phyloP scores from a whole-genome alignment of 495 filamentous ascomycete genomes.

The Glutinoglossum americanum region DNA sequence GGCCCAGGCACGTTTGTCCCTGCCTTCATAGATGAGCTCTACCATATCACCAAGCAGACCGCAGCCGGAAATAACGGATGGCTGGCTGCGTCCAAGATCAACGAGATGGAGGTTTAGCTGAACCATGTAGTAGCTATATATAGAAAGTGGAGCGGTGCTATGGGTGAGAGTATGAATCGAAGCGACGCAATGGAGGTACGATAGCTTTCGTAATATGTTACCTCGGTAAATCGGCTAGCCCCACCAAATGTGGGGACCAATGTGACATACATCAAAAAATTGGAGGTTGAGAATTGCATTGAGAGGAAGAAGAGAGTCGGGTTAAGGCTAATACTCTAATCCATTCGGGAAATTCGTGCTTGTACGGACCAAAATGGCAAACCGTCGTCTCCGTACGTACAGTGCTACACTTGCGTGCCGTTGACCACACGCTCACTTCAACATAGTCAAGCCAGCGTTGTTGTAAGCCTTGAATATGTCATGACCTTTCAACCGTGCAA shows the following conservation, averaged over 20 bases:
- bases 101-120: conserved; percentile 18
- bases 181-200: not conserved
- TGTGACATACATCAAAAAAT: no score
- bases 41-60: conserved; percentile 14
- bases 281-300: no score
- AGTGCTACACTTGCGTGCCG: not conserved
- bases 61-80: conserved; percentile 28
- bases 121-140: not conserved
- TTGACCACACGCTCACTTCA: not conserved
- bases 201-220: no score
- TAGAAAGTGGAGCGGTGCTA: no score
- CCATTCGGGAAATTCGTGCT: not conserved
- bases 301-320: not conserved
- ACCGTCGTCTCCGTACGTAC: conserved; percentile 3
- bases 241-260: no score
- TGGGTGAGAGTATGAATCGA: no score
- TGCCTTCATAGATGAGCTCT: conserved; percentile 57
- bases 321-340: not conserved
- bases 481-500: not conserved
- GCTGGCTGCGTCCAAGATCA: conserved; percentile 26
- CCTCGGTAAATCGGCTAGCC: not conserved
- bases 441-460: conserved; percentile 42
- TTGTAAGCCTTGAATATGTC: conserved; percentile 29
- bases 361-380: not conserved
- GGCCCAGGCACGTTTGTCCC: conserved; percentile 82